A percentile compares a stretch with the other conserved stretches of the same genome.
phyloP scores from a whole-genome alignment of 2,329 filamentous ascomycete genomes.

The Pyrenochaeta sp. region DNA sequence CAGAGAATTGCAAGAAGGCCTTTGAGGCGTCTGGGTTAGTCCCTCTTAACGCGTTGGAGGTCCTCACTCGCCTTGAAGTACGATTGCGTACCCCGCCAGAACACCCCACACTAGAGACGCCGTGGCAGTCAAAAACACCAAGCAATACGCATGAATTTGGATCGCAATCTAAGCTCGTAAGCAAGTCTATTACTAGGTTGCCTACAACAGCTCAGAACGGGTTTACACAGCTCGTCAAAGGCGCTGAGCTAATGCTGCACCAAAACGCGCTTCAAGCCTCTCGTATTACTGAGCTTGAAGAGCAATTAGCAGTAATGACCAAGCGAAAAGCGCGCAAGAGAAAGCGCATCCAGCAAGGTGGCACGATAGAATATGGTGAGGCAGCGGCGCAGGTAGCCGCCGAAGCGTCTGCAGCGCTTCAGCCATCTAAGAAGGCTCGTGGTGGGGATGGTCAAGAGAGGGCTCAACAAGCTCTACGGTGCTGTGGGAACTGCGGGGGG shows the following conservation, averaged over 20 bases:
- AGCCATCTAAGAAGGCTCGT: constrained; percentile 23
- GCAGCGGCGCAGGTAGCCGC: not conserved
- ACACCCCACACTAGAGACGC: constrained; percentile 5
- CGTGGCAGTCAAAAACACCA: constrained; percentile 18
- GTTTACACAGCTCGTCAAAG: constrained; percentile 15
- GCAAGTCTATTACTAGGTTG: constrained; percentile 5
- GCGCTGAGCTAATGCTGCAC: not conserved
- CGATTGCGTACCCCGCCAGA: constrained; percentile 1
- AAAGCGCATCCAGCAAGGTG: constrained; percentile 22
- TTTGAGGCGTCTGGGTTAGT: constrained; percentile 41
- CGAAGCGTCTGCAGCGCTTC: not conserved
- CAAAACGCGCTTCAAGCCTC: not conserved
- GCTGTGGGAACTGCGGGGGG: constrained; percentile 19
- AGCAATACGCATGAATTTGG: constrained; percentile 15
- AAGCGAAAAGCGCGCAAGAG: constrained; percentile 21
- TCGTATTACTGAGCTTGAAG: constrained; percentile 1
- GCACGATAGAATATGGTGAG: constrained; percentile 25
- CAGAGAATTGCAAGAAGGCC: constrained; percentile 31
- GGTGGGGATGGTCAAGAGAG: constrained; percentile 13
- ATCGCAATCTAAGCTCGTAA: constrained; percentile 21
- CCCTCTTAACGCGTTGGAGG: constrained; percentile 35
- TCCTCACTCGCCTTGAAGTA: constrained; percentile 39
- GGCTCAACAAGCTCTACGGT: constrained; percentile 15
- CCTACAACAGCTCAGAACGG: not conserved
- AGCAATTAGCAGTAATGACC: constrained; percentile 11